Percentiles rank a stretch among this genome's conserved stretches.
These are phyloP conservation scores for Colletotrichum ledebouriae DNA, from an alignment of 2,329 filamentous ascomycete genomes.

Conservation along the genomic window DNA sequence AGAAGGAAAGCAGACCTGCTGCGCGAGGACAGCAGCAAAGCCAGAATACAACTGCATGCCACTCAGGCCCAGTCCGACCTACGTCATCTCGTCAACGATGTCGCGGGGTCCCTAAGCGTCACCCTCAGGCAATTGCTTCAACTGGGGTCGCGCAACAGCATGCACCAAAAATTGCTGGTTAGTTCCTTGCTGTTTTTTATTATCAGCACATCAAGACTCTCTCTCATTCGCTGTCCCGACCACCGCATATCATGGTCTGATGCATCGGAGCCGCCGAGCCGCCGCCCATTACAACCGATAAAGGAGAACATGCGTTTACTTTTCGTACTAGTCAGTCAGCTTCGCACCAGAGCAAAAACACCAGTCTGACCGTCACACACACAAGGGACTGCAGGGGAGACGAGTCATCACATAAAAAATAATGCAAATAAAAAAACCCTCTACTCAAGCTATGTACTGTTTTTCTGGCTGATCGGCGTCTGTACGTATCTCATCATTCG, in stretches of 20 bases:
- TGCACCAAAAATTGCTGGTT: conserved; percentile 11
- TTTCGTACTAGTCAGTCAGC: conserved; percentile 38
- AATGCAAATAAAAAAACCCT: neutral
- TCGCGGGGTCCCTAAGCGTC: conserved; percentile 8
- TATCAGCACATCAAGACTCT: neutral
- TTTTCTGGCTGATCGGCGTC: neutral
- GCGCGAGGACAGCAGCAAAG: too few relatives aligned
- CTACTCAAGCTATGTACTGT: neutral
- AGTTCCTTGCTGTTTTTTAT: too few relatives aligned
- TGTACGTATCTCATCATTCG: conserved; percentile 12
- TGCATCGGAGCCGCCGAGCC: conserved; percentile 34
- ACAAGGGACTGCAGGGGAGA: conserved; percentile 11
- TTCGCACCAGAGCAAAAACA: conserved; percentile 17
- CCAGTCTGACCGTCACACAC: neutral
- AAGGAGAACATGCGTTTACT: conserved; percentile 13
- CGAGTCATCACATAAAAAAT: conserved; percentile 7
- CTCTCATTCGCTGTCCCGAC: neutral
- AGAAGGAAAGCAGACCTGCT: too few relatives aligned
- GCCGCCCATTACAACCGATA: conserved; percentile 23
- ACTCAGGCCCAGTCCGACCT: neutral
- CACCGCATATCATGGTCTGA: conserved; percentile 10
- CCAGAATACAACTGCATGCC: too few relatives aligned
- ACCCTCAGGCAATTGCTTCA: neutral
- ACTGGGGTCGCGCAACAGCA: neutral
- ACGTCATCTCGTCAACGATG: conserved; percentile 5